A percentile compares a stretch with the other conserved stretches of the same genome.
These are phyloP conservation scores for Mortierella sp. DNA, from an alignment of 371 early-diverging fungal species.

Conservation along the genomic window DNA sequence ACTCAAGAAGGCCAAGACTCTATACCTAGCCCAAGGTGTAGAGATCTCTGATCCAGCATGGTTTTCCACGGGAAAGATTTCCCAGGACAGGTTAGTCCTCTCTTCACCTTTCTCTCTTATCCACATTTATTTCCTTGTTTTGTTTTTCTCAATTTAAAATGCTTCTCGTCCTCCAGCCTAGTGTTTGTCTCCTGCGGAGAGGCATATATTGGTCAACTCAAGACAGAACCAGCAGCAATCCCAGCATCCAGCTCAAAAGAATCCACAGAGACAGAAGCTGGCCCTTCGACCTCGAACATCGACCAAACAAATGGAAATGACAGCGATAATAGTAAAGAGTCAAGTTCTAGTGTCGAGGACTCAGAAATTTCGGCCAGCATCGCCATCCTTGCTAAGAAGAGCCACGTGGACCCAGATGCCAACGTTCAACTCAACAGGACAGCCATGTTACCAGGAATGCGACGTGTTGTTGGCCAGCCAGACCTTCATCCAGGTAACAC, in stretches of 20 bases:
- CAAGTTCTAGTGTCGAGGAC: slow-evolving; percentile 9
- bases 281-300: background rate
- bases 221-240: slow-evolving; percentile 4
- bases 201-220: slow-evolving; percentile 37
- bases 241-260: background rate
- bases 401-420: slow-evolving; percentile 57
- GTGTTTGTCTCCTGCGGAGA: slow-evolving; percentile 47
- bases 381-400: slow-evolving; percentile 48
- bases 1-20: slow-evolving; percentile 53
- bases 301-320: background rate
- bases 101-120: background rate
- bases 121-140: no score
- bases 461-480: slow-evolving; percentile 59
- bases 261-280: background rate
- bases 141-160: background rate
- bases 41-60: slow-evolving; percentile 30
- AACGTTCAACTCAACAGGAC: slow-evolving; percentile 54
- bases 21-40: slow-evolving; percentile 46
- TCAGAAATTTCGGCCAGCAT: slow-evolving; percentile 44
- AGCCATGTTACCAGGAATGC: slow-evolving; percentile 53
- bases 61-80: slow-evolving; percentile 25
- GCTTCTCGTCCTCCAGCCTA: slow-evolving; percentile 13
- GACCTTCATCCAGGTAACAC: slow-evolving; percentile 64
- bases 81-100: slow-evolving; percentile 47
- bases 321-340: background rate